Conservation (phyloP, 768 basidiomycete species). For the Amanita jacksonii region DNA sequence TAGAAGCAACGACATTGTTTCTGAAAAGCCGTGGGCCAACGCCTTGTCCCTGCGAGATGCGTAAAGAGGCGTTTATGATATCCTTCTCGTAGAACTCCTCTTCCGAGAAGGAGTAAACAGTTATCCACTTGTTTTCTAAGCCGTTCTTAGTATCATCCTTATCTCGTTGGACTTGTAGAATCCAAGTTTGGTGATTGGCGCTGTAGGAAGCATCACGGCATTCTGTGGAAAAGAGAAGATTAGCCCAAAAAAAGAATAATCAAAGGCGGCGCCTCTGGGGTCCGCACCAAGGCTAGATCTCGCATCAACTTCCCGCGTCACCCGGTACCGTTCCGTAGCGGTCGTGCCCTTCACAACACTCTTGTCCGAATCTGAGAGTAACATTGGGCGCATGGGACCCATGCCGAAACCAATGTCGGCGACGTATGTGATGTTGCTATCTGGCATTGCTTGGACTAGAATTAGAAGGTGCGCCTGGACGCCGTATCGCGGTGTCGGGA, state of each 20-base stretch:
- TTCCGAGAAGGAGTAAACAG: slow-evolving; percentile 21
- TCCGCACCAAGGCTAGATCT: slow-evolving; percentile 7
- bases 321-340: slow-evolving; percentile 5
- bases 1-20: slow-evolving; percentile 18
- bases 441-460: slow-evolving; percentile 4
- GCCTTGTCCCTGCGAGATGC: slow-evolving; percentile 14
- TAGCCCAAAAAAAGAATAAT: not conserved
- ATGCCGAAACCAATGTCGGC: slow-evolving; percentile 7
- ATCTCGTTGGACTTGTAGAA: slow-evolving; percentile 14
- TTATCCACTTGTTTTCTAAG: slow-evolving; percentile 13
- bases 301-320: slow-evolving; percentile 3
- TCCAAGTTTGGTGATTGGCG: slow-evolving; percentile 6
- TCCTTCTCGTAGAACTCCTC: slow-evolving; percentile 19
- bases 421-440: slow-evolving; percentile 7
- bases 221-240: not conserved
- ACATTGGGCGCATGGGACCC: slow-evolving; percentile 3
- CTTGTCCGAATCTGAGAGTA: slow-evolving; percentile 7
- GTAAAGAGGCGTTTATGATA: slow-evolving; percentile 16
- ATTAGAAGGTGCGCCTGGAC: slow-evolving; percentile 4
- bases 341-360: slow-evolving; percentile 6
- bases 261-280: no score
- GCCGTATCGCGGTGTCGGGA: not conserved
- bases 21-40: slow-evolving; percentile 16
- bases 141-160: slow-evolving; percentile 4
- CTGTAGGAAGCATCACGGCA: not conserved